phyloP scores from a whole-genome alignment of 2,329 filamentous ascomycete species.

The Diaporthe humulicola region DNA sequence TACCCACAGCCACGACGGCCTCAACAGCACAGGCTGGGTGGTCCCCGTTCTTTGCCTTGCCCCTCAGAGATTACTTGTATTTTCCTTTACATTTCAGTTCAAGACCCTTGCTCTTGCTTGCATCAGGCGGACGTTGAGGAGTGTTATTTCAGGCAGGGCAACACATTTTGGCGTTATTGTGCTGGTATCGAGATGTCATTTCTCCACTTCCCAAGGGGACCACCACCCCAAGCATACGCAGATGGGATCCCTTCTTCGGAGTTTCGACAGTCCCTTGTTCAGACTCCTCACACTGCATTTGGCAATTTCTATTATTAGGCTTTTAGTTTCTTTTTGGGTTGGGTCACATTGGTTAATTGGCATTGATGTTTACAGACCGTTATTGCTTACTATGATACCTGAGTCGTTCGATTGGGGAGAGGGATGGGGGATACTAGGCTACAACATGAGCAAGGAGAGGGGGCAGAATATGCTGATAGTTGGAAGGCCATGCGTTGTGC shows the following conservation, averaged over 20 bases:
- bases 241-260: slow-evolving; percentile 18
- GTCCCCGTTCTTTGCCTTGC: background rate
- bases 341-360: slow-evolving; percentile 39
- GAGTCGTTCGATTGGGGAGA: slow-evolving; percentile 28
- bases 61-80: background rate
- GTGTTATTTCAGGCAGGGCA: slow-evolving; percentile 46
- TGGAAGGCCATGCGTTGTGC: slow-evolving; percentile 8
- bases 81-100: background rate
- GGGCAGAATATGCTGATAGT: slow-evolving; percentile 35
- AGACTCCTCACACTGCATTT: slow-evolving; percentile 32
- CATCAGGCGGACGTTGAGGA: slow-evolving; percentile 41
- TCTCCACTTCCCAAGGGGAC: slow-evolving; percentile 3
- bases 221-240: slow-evolving; percentile 16
- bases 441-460: background rate
- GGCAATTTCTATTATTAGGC: background rate
- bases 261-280: slow-evolving; percentile 32
- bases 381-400: slow-evolving; percentile 36
- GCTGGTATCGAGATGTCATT: slow-evolving; percentile 30
- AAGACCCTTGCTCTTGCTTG: slow-evolving; percentile 36
- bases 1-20: background rate
- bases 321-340: slow-evolving; percentile 9
- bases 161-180: slow-evolving; percentile 37
- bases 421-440: slow-evolving; percentile 20
- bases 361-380: slow-evolving; percentile 39
- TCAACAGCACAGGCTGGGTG: slow-evolving; percentile 6